These are phyloP conservation scores for Aristolochia fimbriata DNA, from an alignment of 164 flowering plant species.

Conservation along the genomic window DNA sequence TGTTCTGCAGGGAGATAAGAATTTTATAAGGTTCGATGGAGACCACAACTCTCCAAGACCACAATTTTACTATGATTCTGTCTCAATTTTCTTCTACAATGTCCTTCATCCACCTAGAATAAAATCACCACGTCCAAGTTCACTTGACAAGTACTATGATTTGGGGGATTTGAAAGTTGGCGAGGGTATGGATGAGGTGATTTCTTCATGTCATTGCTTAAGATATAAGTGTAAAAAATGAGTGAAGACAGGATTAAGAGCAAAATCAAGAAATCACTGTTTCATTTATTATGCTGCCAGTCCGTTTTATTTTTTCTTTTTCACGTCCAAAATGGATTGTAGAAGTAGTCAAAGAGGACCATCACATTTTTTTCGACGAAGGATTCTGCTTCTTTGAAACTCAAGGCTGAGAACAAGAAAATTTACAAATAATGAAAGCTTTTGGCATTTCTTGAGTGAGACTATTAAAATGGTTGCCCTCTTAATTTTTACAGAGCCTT, in stretches of 20 bases:
- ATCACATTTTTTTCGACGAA: no score
- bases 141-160: constrained; percentile 59
- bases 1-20: constrained; percentile 78
- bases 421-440: no score
- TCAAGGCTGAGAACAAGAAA: no score
- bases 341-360: no score
- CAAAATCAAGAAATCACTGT: no score
- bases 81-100: constrained; percentile 85
- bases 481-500: constrained; percentile 30
- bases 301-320: no score
- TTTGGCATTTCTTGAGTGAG: no score
- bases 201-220: constrained; percentile 5
- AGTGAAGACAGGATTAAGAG: no score
- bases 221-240: not conserved
- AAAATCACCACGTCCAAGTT: constrained; percentile 37
- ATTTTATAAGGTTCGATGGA: constrained; percentile 82
- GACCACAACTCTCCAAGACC: constrained; percentile 96
- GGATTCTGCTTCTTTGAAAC: no score
- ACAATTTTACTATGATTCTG: constrained; percentile 85
- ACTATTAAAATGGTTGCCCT: no score
- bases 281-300: no score
- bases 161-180: constrained; percentile 59
- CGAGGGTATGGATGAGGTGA: constrained; percentile 66
- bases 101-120: constrained; percentile 79
- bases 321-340: no score